Base-by-base conservation (phyloP, 1,284 basidiomycete species). In the Ustilago vetiveriae region DNA sequence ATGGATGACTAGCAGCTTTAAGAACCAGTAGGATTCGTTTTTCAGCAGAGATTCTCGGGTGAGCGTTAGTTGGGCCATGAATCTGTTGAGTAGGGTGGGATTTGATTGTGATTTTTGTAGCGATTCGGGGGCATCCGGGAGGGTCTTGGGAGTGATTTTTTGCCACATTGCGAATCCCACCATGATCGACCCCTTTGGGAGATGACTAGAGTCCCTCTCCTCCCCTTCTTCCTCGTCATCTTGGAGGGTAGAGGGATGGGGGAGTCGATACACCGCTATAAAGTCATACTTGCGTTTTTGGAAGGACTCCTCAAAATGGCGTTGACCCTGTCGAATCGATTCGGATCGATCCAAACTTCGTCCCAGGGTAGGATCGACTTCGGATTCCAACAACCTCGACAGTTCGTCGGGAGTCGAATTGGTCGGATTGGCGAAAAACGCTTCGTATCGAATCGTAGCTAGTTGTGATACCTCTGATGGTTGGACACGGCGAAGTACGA, bases 1-100 rank as follows among this genome's bases (percentile, higher is more conserved):
- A 10, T 52, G 26, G 27, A 68, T 51, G 16, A 32, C 27, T 8
- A 68, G 42, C 6, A 68, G 37, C 23, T 68, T 68, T 3, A 68
- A 21, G 26, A 43, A 62, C 43, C 41, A 58, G 23, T 62, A 68
- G 1, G n/a, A 11, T 22, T 57, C 48, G 6, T 22, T 38, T 4
- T 36, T 16, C 58, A 68, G 57, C 6, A 3, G 27, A 0, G 2
- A 0, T 27, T 68, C 58, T 8, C 65, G 13, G 0, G 58, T 62
- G 5, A 30, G 22, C 40, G 33, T 39, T 38, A 68, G 49, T 23
- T 57, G 23, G 2, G 58, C 57, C 5, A 51, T 46, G 39, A 68
- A 68, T 0, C 58, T 23, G 33, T 56, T 49, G 4, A 45, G 3
- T 6, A 68, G 40, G 6, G 24, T 39, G 0, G 56, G 63, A 2